These are phyloP conservation scores for Candida peoriensis DNA, from an alignment of 805 yeast genomes.

Conservation along the genomic window DNA sequence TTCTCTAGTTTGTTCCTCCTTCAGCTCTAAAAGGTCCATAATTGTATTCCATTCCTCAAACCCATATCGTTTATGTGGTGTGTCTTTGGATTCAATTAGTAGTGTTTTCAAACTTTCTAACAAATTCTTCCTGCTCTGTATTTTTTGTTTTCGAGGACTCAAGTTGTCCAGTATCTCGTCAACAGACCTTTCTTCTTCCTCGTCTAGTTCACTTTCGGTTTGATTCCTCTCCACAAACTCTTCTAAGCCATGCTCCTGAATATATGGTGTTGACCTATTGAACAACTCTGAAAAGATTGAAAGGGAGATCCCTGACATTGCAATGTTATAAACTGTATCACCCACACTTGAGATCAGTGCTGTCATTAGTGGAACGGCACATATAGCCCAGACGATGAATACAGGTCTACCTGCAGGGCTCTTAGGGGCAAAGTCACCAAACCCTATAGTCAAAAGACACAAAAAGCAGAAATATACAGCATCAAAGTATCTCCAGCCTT, in stretches of 20 bases:
- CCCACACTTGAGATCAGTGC: slow-evolving; percentile 68
- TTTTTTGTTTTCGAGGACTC: not conserved
- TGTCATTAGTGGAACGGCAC: slow-evolving; percentile 87
- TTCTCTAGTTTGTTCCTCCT: slow-evolving; percentile 16
- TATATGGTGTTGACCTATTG: slow-evolving; percentile 1
- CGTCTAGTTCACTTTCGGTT: slow-evolving; percentile 7
- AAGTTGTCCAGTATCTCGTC: slow-evolving; percentile 10
- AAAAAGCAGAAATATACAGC: slow-evolving; percentile 73
- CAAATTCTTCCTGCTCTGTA: slow-evolving; percentile 7
- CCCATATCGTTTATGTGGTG: slow-evolving; percentile 33
- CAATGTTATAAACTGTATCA: slow-evolving; percentile 43
- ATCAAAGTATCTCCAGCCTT: slow-evolving; percentile 68
- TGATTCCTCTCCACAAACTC: not conserved
- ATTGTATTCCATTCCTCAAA: slow-evolving; percentile 50
- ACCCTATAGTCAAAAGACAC: slow-evolving; percentile 78
- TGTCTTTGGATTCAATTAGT: slow-evolving; percentile 9
- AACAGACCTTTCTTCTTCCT: slow-evolving; percentile 10
- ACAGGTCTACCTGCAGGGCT: slow-evolving; percentile 64
- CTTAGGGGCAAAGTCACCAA: slow-evolving; percentile 68
- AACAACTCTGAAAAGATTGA: slow-evolving; percentile 6
- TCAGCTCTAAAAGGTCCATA: slow-evolving; percentile 26
- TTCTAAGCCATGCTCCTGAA: not conserved
- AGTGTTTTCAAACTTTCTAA: slow-evolving; percentile 21
- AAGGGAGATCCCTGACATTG: slow-evolving; percentile 15
- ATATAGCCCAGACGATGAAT: slow-evolving; percentile 74